Base-by-base conservation (phyloP, 2,329 filamentous ascomycete species). In the Diplocarpon rosae region DNA sequence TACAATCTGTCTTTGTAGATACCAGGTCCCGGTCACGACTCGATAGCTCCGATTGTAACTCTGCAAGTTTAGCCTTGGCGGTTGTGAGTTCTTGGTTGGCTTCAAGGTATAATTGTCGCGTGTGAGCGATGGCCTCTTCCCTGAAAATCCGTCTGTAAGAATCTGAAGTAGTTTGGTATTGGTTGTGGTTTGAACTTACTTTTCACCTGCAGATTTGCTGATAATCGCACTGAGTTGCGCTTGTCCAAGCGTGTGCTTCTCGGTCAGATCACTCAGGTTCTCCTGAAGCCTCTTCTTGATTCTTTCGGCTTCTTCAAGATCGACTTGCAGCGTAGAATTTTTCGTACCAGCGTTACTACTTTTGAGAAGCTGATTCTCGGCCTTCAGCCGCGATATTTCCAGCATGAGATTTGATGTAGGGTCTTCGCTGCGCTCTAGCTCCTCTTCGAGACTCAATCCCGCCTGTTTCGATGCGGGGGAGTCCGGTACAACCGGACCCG, bases 331-430 rank as follows among this genome's bases (percentile, higher is more conserved):
- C 35, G 69, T 64, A 35, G 71, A 69, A 45, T 70, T 73, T 52
- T 78, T 74, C 1, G 72, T 71, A 7, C 69, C 69, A 7, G 70
- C 71, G 9, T 69, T 69, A 39, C 69, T 75, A 49, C 68, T 73
- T 47, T 72, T 71, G 11, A 81, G 63, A 7, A 80, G 60, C 30
- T 72, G 69, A 53, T 78, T 80, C 60, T 82, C 78, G 5, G 77
- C 73, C 56, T 73, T 76, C 38, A 82, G 64, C 29, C 77, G 70
- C 27, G 74, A 74, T 16, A 78, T 58, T n/a, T 70, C 69, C 35
- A 75, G 62, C 10, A 68, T 66, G 39, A 73, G 62, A 13, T 66
- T 66, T 17, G 71, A 69, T 46, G 67, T 67, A 41, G 43, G 44
- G 28, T 55, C 52, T 20, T 52, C 49, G 30, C 46, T 54, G 37